Evolutionary conservation across 208 protist species (phyloP), one percentile per base, ranked within the genome.

Genomic region (Trypanosoma brucei): DNA sequence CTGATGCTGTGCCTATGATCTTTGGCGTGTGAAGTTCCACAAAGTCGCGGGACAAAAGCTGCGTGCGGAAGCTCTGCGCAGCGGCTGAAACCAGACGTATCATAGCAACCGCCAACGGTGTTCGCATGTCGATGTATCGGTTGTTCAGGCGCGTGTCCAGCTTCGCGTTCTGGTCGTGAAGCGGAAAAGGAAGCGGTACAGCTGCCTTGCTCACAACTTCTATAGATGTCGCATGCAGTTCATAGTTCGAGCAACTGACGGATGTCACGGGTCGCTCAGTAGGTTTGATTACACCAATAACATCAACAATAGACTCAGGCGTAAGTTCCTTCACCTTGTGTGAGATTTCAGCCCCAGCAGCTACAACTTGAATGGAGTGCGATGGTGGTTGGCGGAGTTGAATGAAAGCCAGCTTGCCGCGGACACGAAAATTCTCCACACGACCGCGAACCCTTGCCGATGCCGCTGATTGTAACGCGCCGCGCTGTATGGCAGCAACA

Each of bases 11-110:
- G 9, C 71, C 69, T 52, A 99, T 96, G 3, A 99, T 76, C 80
- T 99, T 99, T 35, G 99, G 99, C 0, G 98, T 97, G 80, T 99
- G 97, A 54, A 99, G 99, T 72, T 99, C 97, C 9, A 96, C 77
- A 75, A 99, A 99, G 30, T 78, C 79, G 22, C 91, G 62, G 0
- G 55, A 38, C 30, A 79, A 60, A 4, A 99, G 75, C 59, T 87
- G 88, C 3, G 81, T 71, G 49, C 97, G 83, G 77, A 99, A 99
- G 34, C 84, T 59, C 45, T 77, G 52, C 31, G 72, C 65, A 5
- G 98, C 79, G 4, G 56, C 74, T 0, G 93, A 94, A 54, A 97
- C 84, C 22, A 99, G 51, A 2, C 84, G 83, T 49, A 99, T 84
- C 39, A 98, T 92, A 31, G 94, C 85, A 3, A 92, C 72, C 62